phyloP scores from a whole-genome alignment of 2,329 filamentous ascomycete genomes.

The Coleophoma cylindrospora region DNA sequence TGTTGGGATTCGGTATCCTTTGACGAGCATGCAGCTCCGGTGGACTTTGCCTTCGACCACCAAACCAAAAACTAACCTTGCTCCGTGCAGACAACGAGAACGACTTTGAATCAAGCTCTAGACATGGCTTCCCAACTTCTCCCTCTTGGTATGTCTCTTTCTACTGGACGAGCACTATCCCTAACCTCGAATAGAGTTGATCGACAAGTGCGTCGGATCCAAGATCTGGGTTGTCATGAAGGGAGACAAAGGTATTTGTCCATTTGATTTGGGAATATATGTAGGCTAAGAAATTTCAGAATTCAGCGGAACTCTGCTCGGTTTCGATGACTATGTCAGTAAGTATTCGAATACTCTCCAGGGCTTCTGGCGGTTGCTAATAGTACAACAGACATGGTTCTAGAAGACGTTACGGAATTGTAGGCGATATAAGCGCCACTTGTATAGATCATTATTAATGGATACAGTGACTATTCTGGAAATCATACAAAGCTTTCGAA shows the following conservation, averaged over 20 bases:
- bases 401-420: constrained; percentile 97
- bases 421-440: constrained; percentile 36
- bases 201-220: constrained; percentile 97
- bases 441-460: constrained; percentile 1
- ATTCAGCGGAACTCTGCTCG: constrained; percentile 89
- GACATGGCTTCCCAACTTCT: constrained; percentile 26
- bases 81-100: too few species aligned
- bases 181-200: constrained; percentile 64
- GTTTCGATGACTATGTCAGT: constrained; percentile 99
- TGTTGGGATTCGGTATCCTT: too few species aligned
- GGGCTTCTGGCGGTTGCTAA: not conserved
- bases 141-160: constrained; percentile 19
- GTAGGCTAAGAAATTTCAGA: constrained; percentile 47
- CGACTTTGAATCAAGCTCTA: too few species aligned
- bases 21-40: too few species aligned
- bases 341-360: constrained; percentile 41
- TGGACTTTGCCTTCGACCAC: too few species aligned
- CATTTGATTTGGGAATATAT: not conserved
- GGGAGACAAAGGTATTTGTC: constrained; percentile 79
- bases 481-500: constrained; percentile 86
- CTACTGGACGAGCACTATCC: constrained; percentile 1
- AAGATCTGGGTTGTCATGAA: constrained; percentile 99
- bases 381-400: constrained; percentile 76
- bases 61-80: too few species aligned
- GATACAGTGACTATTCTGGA: constrained; percentile 85